These are phyloP conservation scores for Melastoma malabathricum DNA, from an alignment of 345 rosid species.

Conservation along the genomic window DNA sequence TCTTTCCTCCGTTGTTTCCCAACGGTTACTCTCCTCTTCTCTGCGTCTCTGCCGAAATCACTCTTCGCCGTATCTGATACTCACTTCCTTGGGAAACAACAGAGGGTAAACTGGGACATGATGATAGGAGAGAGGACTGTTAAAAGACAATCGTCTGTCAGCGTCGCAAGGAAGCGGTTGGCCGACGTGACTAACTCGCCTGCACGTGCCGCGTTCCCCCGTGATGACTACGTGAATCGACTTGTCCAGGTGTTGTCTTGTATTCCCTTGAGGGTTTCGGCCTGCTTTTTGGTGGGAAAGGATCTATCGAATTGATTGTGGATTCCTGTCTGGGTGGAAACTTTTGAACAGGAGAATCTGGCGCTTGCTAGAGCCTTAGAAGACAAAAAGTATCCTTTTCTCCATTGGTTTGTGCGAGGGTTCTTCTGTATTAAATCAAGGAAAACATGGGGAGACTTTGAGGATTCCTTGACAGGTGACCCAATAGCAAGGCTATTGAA, in stretches of 20 bases:
- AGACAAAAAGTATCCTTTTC: constrained; percentile 61
- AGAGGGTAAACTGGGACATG: background rate
- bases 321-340: background rate
- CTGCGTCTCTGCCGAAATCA: background rate
- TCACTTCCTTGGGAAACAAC: too few species aligned
- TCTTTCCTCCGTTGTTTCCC: background rate
- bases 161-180: constrained; percentile 31
- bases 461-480: constrained; percentile 18
- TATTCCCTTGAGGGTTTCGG: background rate
- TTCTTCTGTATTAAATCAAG: too few species aligned
- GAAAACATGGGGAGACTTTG: constrained; percentile 1
- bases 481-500: constrained; percentile 35
- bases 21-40: background rate
- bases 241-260: constrained; percentile 25
- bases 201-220: constrained; percentile 15
- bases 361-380: constrained; percentile 43
- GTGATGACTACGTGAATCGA: constrained; percentile 23
- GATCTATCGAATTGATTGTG: too few species aligned
- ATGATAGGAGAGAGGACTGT: constrained; percentile 27
- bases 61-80: too few species aligned
- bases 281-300: background rate
- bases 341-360: constrained; percentile 37
- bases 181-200: constrained; percentile 58
- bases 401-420: background rate
- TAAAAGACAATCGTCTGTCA: constrained; percentile 39